A percentile compares a stretch with the other conserved stretches of the same genome.
Evolutionary conservation across 2,329 filamentous ascomycete species (phyloP).

Genomic region (Aspergillus caelatus): DNA sequence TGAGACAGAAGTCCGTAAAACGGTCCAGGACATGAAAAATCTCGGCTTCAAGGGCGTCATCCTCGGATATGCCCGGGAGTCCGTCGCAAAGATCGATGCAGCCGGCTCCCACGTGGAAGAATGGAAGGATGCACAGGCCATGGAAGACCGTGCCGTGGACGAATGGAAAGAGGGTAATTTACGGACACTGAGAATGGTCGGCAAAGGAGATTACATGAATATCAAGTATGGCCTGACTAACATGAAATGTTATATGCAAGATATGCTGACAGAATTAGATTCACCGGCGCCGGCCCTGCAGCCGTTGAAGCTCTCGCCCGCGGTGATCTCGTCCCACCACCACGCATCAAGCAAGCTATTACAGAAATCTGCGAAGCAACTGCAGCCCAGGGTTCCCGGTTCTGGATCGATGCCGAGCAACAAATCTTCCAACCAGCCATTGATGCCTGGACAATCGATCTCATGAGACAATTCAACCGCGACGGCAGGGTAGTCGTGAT

Average conservation of each 20-base stretch:
- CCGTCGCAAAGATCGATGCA: slow-evolving; percentile 29
- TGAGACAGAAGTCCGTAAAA: slow-evolving; percentile 40
- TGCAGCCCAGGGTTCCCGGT: slow-evolving; percentile 35
- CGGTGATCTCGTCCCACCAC: slow-evolving; percentile 35
- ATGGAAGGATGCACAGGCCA: slow-evolving; percentile 10
- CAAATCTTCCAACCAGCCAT: slow-evolving; percentile 48
- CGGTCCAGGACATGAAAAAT: slow-evolving; percentile 41
- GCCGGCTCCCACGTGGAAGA: slow-evolving; percentile 7
- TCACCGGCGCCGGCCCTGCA: slow-evolving; percentile 46
- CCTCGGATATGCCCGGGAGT: slow-evolving; percentile 51
- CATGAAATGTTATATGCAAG: background rate
- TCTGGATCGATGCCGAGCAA: slow-evolving; percentile 55
- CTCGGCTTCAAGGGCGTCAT: slow-evolving; percentile 54
- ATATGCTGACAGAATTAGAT: slow-evolving; percentile 27
- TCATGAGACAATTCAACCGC: slow-evolving; percentile 50
- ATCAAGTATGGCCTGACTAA: slow-evolving; percentile 41
- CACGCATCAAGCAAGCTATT: slow-evolving; percentile 39
- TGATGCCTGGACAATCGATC: slow-evolving; percentile 48
- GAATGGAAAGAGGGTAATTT: slow-evolving; percentile 53
- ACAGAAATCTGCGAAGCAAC: slow-evolving; percentile 40
- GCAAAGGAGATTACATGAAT: slow-evolving; percentile 45
- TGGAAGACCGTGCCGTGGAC: slow-evolving; percentile 35
- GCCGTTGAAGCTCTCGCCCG: slow-evolving; percentile 42
- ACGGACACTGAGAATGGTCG: slow-evolving; percentile 49
- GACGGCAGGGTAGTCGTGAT: slow-evolving; percentile 38